Conservation (phyloP, 768 basidiomycete species). For the Tricholoma terreum region DNA sequence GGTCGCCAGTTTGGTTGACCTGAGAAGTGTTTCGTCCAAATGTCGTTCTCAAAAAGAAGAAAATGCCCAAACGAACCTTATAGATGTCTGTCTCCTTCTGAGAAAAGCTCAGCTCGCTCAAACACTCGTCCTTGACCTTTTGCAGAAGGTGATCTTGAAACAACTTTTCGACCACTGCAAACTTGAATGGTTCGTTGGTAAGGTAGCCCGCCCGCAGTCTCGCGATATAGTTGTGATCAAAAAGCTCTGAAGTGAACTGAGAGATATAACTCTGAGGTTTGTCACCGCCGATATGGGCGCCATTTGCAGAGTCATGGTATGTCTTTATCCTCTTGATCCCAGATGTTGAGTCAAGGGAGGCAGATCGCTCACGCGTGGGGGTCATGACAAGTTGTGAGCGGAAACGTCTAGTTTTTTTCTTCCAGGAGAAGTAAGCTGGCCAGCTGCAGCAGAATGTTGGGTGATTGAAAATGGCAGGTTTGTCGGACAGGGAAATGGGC, state of each 20-base stretch:
- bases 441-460: not conserved
- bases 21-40: conserved; percentile 26
- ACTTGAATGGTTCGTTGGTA: conserved; percentile 70
- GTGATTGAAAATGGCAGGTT: not conserved
- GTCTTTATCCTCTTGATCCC: conserved; percentile 28
- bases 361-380: conserved; percentile 24
- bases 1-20: conserved; percentile 97
- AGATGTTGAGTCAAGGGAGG: conserved; percentile 21
- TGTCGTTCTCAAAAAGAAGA: not conserved
- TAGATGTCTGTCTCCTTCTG: conserved; percentile 99
- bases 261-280: conserved; percentile 7
- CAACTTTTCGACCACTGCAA: conserved; percentile 75
- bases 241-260: conserved; percentile 51
- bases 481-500: not conserved
- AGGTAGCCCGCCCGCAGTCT: conserved; percentile 55
- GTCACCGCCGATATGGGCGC: conserved; percentile 5
- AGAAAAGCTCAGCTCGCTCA: conserved; percentile 73
- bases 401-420: not conserved
- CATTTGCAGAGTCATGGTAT: conserved; percentile 18
- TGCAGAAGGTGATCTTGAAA: conserved; percentile 81
- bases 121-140: conserved; percentile 81
- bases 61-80: conserved; percentile 53
- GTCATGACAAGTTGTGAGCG: conserved; percentile 20
- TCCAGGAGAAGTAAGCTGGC: not conserved
- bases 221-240: conserved; percentile 55